Percentiles rank a stretch among this genome's conserved stretches.
Evolutionary conservation across 1,139 yeast species (phyloP).

Genomic region (Kodamaea derodonti): DNA sequence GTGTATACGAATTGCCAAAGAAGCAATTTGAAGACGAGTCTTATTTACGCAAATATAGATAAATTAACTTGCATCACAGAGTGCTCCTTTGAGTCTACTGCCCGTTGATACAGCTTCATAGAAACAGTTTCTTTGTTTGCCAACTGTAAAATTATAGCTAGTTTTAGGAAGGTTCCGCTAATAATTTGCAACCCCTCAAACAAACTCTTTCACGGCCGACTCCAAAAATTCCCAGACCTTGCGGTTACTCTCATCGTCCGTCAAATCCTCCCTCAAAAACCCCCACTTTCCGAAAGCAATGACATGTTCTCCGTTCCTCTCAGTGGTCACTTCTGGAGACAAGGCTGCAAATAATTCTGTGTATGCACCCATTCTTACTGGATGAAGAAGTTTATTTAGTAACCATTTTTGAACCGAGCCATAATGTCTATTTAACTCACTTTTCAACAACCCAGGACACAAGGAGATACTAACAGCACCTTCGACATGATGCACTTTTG

Average conservation of each 20-base stretch:
- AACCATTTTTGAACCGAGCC: not conserved
- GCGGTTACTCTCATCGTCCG: conserved; percentile 1
- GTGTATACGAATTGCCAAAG: too few relatives aligned
- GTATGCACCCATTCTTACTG: conserved; percentile 14
- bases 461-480: conserved; percentile 31
- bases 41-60: too few relatives aligned
- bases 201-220: not conserved
- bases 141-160: too few relatives aligned
- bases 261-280: conserved; percentile 4
- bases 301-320: conserved; percentile 3
- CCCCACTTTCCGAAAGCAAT: conserved; percentile 5
- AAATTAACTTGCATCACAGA: too few relatives aligned
- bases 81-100: too few relatives aligned
- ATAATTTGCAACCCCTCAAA: too few relatives aligned
- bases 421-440: conserved; percentile 34
- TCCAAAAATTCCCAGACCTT: conserved; percentile 7
- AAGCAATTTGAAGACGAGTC: too few relatives aligned
- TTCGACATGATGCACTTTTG: conserved; percentile 24
- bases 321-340: conserved; percentile 12
- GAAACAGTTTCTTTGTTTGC: too few relatives aligned
- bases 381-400: not conserved
- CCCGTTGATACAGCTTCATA: too few relatives aligned
- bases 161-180: not conserved
- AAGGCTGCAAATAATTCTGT: conserved; percentile 20
- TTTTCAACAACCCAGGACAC: conserved; percentile 45